A percentile compares a stretch with the other conserved stretches of the same genome.
phyloP scores from a whole-genome alignment of 257 asterid genomes.

The Jaltomata sinuosa region DNA sequence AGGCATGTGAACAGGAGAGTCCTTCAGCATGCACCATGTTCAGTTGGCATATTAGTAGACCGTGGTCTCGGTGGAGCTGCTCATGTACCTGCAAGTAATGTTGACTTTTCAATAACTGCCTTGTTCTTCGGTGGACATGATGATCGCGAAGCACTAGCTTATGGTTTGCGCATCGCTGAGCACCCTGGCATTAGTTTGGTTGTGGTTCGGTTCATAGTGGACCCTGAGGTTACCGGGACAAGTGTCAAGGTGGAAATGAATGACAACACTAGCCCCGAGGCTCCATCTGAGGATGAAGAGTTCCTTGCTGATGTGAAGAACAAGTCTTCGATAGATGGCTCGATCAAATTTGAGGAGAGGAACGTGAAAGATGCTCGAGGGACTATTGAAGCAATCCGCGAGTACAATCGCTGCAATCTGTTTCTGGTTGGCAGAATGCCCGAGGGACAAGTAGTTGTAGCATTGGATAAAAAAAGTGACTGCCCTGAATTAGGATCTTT shows the following conservation, averaged over 20 bases:
- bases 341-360: constrained; percentile 25
- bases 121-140: constrained; percentile 48
- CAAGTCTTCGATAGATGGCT: constrained; percentile 8
- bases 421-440: constrained; percentile 36
- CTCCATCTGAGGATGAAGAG: constrained; percentile 12
- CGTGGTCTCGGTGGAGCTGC: constrained; percentile 53
- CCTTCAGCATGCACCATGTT: constrained; percentile 37
- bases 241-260: constrained; percentile 11
- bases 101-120: constrained; percentile 23
- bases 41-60: constrained; percentile 45
- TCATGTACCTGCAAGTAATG: constrained; percentile 43
- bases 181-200: constrained; percentile 42
- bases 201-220: constrained; percentile 22
- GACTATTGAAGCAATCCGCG: constrained; percentile 7
- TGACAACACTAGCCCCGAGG: neutral
- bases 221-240: constrained; percentile 8
- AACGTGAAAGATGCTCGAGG: constrained; percentile 15
- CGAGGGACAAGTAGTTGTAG: constrained; percentile 24
- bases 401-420: constrained; percentile 17
- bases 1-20: constrained; percentile 31
- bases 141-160: constrained; percentile 49
- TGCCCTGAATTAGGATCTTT: constrained; percentile 35
- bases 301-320: constrained; percentile 18
- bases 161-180: constrained; percentile 44
- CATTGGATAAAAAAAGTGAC: constrained; percentile 16